Evolutionary conservation across 129 eudicot species (phyloP).

Genomic region (Pulicaria dysenterica): DNA sequence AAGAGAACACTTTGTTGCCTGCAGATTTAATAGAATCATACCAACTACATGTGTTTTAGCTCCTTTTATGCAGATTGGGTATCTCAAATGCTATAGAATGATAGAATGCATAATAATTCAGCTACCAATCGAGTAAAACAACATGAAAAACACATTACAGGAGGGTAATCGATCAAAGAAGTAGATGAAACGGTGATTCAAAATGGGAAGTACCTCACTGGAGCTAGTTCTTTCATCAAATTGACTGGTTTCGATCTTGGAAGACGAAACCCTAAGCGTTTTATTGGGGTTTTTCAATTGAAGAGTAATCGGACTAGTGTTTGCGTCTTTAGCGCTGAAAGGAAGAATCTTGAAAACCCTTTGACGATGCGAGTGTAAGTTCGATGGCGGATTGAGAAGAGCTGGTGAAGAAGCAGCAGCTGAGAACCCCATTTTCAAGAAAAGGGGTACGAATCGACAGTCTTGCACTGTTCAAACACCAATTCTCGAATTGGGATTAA

Average conservation of each 20-base stretch:
- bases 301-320: conserved; percentile 7
- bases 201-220: conserved; percentile 49
- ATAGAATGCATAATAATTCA: too few relatives aligned
- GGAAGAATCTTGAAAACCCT: conserved; percentile 23
- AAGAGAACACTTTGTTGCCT: not conserved
- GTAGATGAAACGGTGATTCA: not conserved
- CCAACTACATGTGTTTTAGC: too few relatives aligned
- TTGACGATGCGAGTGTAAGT: conserved; percentile 14
- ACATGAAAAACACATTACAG: not conserved
- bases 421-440: conserved; percentile 38
- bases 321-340: conserved; percentile 20
- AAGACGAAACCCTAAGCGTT: conserved; percentile 32
- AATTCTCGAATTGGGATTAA: conserved; percentile 14
- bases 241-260: conserved; percentile 45
- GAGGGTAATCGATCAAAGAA: not conserved
- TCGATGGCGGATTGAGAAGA: conserved; percentile 18
- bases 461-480: not conserved
- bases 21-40: not conserved
- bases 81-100: too few relatives aligned
- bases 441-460: not conserved
- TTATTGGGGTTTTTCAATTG: conserved; percentile 23
- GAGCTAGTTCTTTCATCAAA: conserved; percentile 78
- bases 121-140: not conserved
- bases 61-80: not conserved
- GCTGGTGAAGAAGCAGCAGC: conserved; percentile 22